phyloP scores from a whole-genome alignment of 192 early-diverging fungal species.

The Borealophlyctis nickersoniae region DNA sequence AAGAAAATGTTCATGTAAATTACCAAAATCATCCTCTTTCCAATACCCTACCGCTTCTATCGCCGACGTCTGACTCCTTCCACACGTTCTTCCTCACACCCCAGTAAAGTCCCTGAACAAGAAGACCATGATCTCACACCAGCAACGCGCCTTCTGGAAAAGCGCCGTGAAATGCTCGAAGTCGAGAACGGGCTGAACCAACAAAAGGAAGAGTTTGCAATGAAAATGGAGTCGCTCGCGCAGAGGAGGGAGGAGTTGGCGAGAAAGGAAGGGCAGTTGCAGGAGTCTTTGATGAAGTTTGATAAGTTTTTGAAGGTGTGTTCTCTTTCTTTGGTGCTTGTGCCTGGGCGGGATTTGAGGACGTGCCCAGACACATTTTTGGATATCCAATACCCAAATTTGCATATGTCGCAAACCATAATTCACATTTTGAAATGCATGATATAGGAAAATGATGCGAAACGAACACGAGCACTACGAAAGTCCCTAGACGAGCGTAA shows the following conservation, averaged over 20 bases:
- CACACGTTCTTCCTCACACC: neutral
- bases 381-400: too few relatives aligned
- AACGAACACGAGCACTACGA: conserved; percentile 57
- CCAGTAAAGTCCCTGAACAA: conserved; percentile 51
- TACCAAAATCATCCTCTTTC: conserved; percentile 11
- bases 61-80: conserved; percentile 1
- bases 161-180: conserved; percentile 63
- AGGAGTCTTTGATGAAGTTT: conserved; percentile 58
- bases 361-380: too few relatives aligned
- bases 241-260: conserved; percentile 56
- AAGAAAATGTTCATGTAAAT: conserved; percentile 53
- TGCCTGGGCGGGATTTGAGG: too few relatives aligned
- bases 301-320: conserved; percentile 62
- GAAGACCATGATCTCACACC: conserved; percentile 63
- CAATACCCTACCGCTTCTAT: neutral
- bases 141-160: conserved; percentile 56
- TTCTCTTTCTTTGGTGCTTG: too few relatives aligned
- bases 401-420: too few relatives aligned
- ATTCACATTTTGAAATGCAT: too few relatives aligned
- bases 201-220: conserved; percentile 64
- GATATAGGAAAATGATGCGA: conserved; percentile 71
- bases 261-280: conserved; percentile 52
- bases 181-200: conserved; percentile 56
- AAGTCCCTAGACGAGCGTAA: conserved; percentile 60
- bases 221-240: conserved; percentile 60